Evolutionary conservation across 2,329 filamentous ascomycete genomes (phyloP), one percentile per base, ranked within the genome.

Genomic region (Phialemonium atrogriseum): DNA sequence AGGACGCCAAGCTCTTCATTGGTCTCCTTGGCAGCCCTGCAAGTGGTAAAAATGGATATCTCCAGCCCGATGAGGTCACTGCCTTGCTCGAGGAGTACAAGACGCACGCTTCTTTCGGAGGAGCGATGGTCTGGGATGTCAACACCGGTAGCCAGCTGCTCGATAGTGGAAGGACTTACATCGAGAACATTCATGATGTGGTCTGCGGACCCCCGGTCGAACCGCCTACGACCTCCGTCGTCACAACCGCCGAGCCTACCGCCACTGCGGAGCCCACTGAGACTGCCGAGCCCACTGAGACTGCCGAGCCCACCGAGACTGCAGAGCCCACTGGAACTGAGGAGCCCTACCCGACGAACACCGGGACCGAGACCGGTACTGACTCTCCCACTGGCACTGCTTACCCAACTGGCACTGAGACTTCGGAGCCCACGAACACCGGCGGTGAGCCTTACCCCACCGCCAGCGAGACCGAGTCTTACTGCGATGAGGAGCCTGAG

Each of bases 1-100:
- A 42, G 26, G 29, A 51, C 22, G 57, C 60, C 18, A 56, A 58
- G 39, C 47, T 62, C 29, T 59, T 52, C 34, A 47, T 62, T 33
- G 60, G 59, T 12, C 47, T 62, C 17, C 58, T 58, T 3, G 58
- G 52, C 19, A 40, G 41, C 30, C 4, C 27, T 2, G 23, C 10
- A 1, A 45, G 45, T 15, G 45, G 48, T 22, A 30, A 30, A 8
- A 36, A 27, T 10, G 54, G 53, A 29, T 58, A 56, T 29, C 31
- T 50, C 4, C 27, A 32, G 7, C 42, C 45, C 10, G n/a, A 12
- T 2, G 30, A 30, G 5, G 44, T 47, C 11, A 32, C 29, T 10
- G 14, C 25, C 10, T 35, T 55, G 10, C 30, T 58, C 12, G 39
- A 40, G 20, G 12, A 36, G 14, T 42, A 48, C 42, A 47, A 45